Conservation (phyloP, 495 filamentous ascomycete genomes). For the Neurospora sp. region DNA sequence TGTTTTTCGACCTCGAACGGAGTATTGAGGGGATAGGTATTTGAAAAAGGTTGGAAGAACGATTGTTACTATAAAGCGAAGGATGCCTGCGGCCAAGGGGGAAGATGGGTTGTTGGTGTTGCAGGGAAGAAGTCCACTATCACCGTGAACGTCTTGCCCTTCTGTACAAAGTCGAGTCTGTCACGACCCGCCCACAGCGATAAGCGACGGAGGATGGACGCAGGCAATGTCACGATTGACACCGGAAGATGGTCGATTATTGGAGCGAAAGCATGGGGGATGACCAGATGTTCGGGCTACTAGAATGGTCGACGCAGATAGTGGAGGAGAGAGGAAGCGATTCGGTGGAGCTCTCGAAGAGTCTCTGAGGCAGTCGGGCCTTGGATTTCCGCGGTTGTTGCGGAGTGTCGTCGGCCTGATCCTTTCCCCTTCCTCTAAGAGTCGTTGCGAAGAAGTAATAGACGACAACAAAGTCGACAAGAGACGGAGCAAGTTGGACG, state of each 20-base stretch:
- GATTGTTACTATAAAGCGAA: conserved; percentile 36
- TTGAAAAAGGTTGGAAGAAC: conserved; percentile 15
- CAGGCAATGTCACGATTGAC: conserved; percentile 23
- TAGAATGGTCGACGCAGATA: neutral
- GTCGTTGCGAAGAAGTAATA: neutral
- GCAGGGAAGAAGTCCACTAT: conserved; percentile 36
- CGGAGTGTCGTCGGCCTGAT: neutral
- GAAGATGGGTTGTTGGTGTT: conserved; percentile 24
- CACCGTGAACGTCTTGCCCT: conserved; percentile 34
- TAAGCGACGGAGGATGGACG: conserved; percentile 9
- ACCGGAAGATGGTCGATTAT: conserved; percentile 19
- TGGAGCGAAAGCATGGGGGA: conserved; percentile 18
- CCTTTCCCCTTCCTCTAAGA: neutral
- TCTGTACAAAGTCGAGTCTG: conserved; percentile 14
- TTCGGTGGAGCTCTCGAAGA: neutral
- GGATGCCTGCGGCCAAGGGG: conserved; percentile 45
- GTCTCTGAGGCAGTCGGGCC: neutral
- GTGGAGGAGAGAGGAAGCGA: neutral
- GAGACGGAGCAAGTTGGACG: neutral
- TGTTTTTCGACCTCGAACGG: neutral
- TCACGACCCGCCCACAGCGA: conserved; percentile 13
- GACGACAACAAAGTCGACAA: conserved; percentile 1
- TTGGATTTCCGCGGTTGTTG: neutral
- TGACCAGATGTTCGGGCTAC: conserved; percentile 2
- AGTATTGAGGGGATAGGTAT: neutral